A percentile compares a stretch with the other conserved stretches of the same genome.
These are phyloP conservation scores for Rhizopus stolonifer DNA, from an alignment of 371 early-diverging fungal species.

Conservation along the genomic window DNA sequence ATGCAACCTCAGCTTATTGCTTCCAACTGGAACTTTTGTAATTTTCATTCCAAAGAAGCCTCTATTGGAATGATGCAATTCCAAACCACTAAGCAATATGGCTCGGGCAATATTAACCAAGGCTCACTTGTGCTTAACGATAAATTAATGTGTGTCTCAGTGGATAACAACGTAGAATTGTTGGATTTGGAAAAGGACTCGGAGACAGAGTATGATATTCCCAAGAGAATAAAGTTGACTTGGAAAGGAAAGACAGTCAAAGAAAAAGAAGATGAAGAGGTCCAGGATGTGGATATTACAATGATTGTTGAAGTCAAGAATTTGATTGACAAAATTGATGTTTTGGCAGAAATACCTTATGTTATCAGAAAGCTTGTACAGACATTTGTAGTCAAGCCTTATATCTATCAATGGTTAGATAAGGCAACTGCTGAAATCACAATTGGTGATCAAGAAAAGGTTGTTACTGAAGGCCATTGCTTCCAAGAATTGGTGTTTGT, in stretches of 20 bases:
- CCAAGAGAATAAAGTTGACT: conserved; percentile 65
- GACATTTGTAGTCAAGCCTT: conserved; percentile 91
- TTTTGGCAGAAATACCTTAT: conserved; percentile 86
- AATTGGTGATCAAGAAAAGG: conserved; percentile 62
- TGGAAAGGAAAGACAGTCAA: conserved; percentile 76
- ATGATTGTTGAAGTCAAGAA: conserved; percentile 62
- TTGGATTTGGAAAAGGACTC: conserved; percentile 52
- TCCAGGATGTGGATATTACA: conserved; percentile 60
- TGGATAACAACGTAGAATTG: conserved; percentile 67
- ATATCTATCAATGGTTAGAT: conserved; percentile 87
- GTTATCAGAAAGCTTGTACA: conserved; percentile 87
- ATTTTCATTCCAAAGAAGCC: conserved; percentile 63
- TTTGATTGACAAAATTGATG: conserved; percentile 79
- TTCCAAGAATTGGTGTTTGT: conserved; percentile 71
- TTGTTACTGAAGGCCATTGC: conserved; percentile 56
- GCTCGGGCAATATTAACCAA: conserved; percentile 69
- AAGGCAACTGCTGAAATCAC: conserved; percentile 61
- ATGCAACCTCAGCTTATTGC: conserved; percentile 86
- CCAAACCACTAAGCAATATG: conserved; percentile 75
- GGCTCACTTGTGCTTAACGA: conserved; percentile 72
- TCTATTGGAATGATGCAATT: conserved; percentile 80
- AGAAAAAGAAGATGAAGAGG: conserved; percentile 44
- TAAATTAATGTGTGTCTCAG: conserved; percentile 69
- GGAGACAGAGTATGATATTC: conserved; percentile 82
- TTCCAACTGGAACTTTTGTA: conserved; percentile 82